Evolutionary conservation across 768 basidiomycete species (phyloP).

Genomic region (Inosperma sp.): DNA sequence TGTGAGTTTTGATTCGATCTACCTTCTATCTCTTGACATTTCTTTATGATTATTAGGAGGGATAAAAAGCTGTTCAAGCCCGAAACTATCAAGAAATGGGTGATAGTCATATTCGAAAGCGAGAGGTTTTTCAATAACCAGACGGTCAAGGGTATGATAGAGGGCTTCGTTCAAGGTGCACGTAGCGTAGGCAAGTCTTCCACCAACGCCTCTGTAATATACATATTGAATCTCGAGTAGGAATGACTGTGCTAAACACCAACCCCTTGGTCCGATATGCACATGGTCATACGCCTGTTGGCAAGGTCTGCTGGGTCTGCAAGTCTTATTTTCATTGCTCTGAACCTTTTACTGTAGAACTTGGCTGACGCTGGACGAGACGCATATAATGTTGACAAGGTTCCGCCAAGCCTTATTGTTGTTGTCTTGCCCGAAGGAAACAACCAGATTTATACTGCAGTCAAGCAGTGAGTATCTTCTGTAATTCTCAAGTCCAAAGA

Average conservation of each 20-base stretch:
- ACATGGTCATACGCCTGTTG: constrained; percentile 55
- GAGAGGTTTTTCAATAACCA: constrained; percentile 46
- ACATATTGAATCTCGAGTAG: constrained; percentile 37
- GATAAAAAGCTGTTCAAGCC: constrained; percentile 66
- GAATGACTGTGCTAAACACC: constrained; percentile 50
- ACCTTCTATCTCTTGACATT: neutral
- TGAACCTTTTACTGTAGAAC: constrained; percentile 44
- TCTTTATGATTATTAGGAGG: constrained; percentile 39
- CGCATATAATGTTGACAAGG: constrained; percentile 11
- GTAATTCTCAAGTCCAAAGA: neutral
- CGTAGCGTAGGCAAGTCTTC: constrained; percentile 49
- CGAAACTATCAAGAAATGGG: constrained; percentile 51
- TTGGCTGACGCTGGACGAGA: constrained; percentile 36
- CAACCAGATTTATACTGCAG: constrained; percentile 68
- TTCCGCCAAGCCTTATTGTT: constrained; percentile 55
- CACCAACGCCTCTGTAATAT: constrained; percentile 34
- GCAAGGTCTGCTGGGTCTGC: constrained; percentile 19
- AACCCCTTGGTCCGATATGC: constrained; percentile 48
- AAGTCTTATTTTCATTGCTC: constrained; percentile 20
- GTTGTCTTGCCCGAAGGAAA: constrained; percentile 68
- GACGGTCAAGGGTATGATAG: constrained; percentile 49
- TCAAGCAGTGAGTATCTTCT: constrained; percentile 63
- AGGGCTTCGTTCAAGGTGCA: constrained; percentile 45
- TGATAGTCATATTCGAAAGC: constrained; percentile 61
- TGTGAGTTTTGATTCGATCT: constrained; percentile 39